Conservation (phyloP, 148 eudicot genomes). For the Cornus controversa region DNA sequence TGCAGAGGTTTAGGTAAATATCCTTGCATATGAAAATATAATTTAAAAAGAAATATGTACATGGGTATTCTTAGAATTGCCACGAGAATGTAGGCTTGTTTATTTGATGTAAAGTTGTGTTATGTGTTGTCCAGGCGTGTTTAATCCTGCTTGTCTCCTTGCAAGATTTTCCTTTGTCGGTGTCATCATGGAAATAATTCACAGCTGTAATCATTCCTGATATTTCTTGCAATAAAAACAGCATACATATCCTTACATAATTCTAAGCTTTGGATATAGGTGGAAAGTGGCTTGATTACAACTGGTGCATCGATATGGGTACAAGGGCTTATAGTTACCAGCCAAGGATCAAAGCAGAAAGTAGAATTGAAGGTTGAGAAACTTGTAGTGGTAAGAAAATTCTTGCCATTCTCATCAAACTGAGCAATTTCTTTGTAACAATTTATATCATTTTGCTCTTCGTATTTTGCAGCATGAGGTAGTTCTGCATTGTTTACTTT, state of each 20-base stretch:
- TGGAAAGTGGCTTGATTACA: slow-evolving; percentile 66
- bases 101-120: not conserved
- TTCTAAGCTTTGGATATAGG: slow-evolving; percentile 40
- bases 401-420: not conserved
- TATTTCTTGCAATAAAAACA: not conserved
- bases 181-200: not conserved
- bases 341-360: slow-evolving; percentile 95
- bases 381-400: slow-evolving; percentile 57
- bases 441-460: not conserved
- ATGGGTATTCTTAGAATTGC: not conserved
- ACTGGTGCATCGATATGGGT: slow-evolving; percentile 91
- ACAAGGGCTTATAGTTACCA: slow-evolving; percentile 70
- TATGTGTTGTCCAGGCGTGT: not conserved
- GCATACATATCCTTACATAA: not conserved
- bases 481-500: not conserved
- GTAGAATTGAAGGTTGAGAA: slow-evolving; percentile 79
- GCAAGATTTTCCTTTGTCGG: not conserved
- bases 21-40: not conserved
- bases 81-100: not conserved
- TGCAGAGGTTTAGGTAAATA: not conserved
- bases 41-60: not conserved
- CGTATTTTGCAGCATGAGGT: not conserved
- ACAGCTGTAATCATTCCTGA: not conserved
- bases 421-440: not conserved
- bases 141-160: not conserved